These are phyloP conservation scores for Cornus suecica DNA, from an alignment of 148 eudicot genomes.

Conservation along the genomic window DNA sequence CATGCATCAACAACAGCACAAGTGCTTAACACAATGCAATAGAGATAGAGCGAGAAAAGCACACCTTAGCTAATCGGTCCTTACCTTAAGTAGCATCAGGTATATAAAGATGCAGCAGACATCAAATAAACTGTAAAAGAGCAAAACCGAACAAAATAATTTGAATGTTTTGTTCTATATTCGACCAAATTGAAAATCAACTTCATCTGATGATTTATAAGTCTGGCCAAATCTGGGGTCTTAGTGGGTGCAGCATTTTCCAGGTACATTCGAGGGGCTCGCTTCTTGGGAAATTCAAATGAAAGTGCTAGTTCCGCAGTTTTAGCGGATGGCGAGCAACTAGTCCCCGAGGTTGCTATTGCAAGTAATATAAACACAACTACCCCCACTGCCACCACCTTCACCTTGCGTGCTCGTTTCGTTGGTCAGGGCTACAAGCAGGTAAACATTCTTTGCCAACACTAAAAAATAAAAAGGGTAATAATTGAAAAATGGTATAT, in stretches of 20 bases:
- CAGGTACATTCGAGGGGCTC: constrained; percentile 80
- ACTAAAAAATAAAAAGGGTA: not conserved
- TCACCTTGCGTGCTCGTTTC: constrained; percentile 71
- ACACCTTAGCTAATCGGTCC: not conserved
- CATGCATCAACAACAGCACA: too few relatives aligned
- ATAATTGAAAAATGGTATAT: not conserved
- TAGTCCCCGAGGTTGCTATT: constrained; percentile 30
- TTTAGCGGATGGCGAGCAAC: constrained; percentile 27
- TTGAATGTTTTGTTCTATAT: not conserved
- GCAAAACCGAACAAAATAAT: not conserved
- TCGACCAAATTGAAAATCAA: not conserved
- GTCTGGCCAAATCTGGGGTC: not conserved
- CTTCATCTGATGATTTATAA: not conserved
- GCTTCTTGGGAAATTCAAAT: constrained; percentile 38
- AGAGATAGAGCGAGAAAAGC: not conserved
- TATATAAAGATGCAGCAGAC: not conserved
- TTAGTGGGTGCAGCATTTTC: not conserved
- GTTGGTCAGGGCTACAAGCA: constrained; percentile 98
- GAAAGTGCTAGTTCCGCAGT: constrained; percentile 17
- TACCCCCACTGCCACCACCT: constrained; percentile 36
- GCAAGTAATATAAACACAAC: constrained; percentile 27
- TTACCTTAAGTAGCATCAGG: not conserved
- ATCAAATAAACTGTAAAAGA: not conserved
- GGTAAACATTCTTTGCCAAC: constrained; percentile 24
- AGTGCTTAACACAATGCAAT: not conserved